Evolutionary conservation across 257 asterid genomes (phyloP).

Genomic region (Solanum virginianum): DNA sequence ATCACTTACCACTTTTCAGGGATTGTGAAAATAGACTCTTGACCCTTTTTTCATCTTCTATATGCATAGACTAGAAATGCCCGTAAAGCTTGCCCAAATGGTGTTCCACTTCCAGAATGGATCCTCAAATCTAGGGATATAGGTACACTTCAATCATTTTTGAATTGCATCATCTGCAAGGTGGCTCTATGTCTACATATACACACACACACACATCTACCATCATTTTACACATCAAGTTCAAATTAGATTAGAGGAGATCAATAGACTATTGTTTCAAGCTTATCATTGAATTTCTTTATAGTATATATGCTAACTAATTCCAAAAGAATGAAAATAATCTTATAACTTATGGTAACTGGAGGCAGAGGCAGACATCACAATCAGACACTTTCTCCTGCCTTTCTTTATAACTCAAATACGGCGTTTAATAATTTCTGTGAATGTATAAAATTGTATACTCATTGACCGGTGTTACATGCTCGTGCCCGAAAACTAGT

Average conservation of each 20-base stretch:
- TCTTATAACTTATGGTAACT: neutral
- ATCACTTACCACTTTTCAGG: neutral
- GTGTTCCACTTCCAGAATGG: conserved; percentile 89
- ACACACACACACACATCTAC: neutral
- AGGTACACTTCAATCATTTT: conserved; percentile 36
- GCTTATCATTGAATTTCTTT: neutral
- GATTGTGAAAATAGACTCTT: neutral
- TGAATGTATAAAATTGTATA: neutral
- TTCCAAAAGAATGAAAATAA: neutral
- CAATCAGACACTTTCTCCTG: neutral
- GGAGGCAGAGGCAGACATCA: neutral
- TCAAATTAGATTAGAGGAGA: neutral
- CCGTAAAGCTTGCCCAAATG: conserved; percentile 86
- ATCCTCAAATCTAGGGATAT: conserved; percentile 72
- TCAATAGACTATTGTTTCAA: neutral
- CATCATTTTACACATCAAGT: neutral
- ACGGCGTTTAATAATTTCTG: neutral
- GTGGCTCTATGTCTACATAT: neutral
- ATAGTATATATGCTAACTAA: neutral
- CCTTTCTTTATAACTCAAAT: neutral
- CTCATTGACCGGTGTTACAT: neutral
- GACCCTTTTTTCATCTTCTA: neutral
- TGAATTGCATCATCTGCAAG: neutral
- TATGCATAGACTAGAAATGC: conserved; percentile 72
- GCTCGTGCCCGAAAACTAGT: neutral